Percentiles rank a stretch among this genome's conserved stretches.
phyloP scores from a whole-genome alignment of 2,329 filamentous ascomycete species.

The Penicillium sp. region DNA sequence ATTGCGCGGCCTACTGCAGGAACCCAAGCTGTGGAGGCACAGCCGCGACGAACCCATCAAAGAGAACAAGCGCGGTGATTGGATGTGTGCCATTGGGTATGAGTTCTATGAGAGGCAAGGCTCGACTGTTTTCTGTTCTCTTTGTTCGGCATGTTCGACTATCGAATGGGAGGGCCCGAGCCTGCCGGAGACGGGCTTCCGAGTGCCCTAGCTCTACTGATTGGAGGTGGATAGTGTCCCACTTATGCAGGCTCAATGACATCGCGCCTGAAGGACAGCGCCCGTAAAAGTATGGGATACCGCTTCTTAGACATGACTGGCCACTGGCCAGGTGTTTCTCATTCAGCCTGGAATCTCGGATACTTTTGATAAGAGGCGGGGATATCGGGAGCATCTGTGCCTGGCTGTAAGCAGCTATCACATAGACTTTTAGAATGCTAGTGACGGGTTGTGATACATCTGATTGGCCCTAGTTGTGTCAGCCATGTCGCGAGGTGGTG shows the following conservation, averaged over 20 bases:
- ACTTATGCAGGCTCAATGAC: slow-evolving; percentile 8
- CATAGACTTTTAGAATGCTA: not conserved
- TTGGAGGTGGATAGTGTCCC: slow-evolving; percentile 7
- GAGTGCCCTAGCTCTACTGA: slow-evolving; percentile 8
- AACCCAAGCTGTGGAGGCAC: slow-evolving; percentile 33
- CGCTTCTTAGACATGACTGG: too few relatives aligned
- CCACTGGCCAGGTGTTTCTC: not conserved
- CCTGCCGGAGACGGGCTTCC: slow-evolving; percentile 11
- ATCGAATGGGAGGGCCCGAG: slow-evolving; percentile 2
- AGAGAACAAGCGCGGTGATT: slow-evolving; percentile 10
- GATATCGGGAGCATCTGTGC: not conserved
- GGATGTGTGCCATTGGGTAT: slow-evolving; percentile 6
- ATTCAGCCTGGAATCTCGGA: not conserved
- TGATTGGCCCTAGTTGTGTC: slow-evolving; percentile 19
- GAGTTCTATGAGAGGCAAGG: slow-evolving; percentile 8
- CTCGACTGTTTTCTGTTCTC: slow-evolving; percentile 7
- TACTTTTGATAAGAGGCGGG: not conserved
- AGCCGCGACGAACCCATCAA: slow-evolving; percentile 14
- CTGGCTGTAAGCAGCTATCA: not conserved
- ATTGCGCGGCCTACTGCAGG: slow-evolving; percentile 40
- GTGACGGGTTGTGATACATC: slow-evolving; percentile 18
- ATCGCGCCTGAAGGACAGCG: slow-evolving; percentile 4
- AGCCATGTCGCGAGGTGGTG: slow-evolving; percentile 28
- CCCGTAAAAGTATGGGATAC: not conserved
- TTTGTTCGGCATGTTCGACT: slow-evolving; percentile 4